phyloP scores from a whole-genome alignment of 805 yeast species.

The Yarrowia sp. region DNA sequence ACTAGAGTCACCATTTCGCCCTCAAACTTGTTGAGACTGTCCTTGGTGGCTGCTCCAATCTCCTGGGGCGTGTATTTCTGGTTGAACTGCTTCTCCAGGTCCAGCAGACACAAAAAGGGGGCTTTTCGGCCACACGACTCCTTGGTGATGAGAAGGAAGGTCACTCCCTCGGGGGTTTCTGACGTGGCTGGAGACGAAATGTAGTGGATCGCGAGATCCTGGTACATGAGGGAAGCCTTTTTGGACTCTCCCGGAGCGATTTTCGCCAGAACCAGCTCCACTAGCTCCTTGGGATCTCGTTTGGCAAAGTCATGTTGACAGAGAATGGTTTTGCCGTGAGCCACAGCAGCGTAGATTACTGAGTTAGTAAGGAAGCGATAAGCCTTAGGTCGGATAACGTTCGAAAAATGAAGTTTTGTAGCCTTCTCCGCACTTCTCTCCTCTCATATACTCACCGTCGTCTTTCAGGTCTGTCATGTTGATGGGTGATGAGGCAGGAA shows the following conservation, averaged over 20 bases:
- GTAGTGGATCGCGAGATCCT: constrained; percentile 36
- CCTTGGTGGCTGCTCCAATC: background rate
- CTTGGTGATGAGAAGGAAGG: constrained; percentile 34
- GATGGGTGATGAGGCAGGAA: background rate
- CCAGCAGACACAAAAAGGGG: constrained; percentile 32
- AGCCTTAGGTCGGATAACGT: too few relatives aligned
- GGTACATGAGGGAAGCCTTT: constrained; percentile 36
- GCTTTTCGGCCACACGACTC: constrained; percentile 29
- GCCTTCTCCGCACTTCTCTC: too few relatives aligned
- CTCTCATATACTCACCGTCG: background rate
- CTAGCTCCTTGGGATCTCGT: constrained; percentile 27
- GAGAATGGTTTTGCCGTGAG: background rate
- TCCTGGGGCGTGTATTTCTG: background rate
- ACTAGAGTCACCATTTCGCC: constrained; percentile 26
- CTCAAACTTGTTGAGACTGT: constrained; percentile 14
- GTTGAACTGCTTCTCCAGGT: constrained; percentile 25
- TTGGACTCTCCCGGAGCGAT: constrained; percentile 33
- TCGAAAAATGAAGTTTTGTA: too few relatives aligned
- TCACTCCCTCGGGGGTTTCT: constrained; percentile 33
- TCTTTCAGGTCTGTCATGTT: constrained; percentile 13
- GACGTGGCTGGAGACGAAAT: constrained; percentile 32
- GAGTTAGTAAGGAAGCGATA: background rate
- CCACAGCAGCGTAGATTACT: constrained; percentile 12
- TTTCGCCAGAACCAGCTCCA: constrained; percentile 30
- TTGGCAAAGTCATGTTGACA: constrained; percentile 14